Evolutionary conservation across 192 early-diverging fungal species (phyloP), one percentile per base, ranked within the genome.

Genomic region (Physocladia obscura): DNA sequence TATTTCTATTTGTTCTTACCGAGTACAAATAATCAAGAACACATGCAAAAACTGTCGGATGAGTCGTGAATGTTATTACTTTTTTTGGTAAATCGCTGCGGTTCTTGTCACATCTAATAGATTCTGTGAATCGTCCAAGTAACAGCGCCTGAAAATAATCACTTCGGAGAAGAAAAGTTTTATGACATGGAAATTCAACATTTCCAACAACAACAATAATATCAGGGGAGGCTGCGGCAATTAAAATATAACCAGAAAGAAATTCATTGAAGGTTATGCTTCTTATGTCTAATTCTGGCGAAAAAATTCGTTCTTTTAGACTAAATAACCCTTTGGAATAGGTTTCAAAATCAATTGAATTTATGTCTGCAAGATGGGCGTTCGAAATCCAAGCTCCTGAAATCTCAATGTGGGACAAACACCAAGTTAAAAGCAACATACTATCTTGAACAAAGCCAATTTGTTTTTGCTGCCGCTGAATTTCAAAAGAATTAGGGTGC

Each of bases 21-120:
- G 81, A 76, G 50, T 85, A 85, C 40, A 85, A 61, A 69, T 67
- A 83, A 37, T 85, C 77, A 1, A 79, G 48, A 3, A 83, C 68
- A n/a, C 71, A 68, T 17, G 37, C 32, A 50, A 80, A 74, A 15
- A 76, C 64, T 35, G 37, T 26, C 15, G 69, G 63, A 24, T 74
- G 49, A 38, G 34, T 62, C 17, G 29, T 48, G 37, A 37, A 67
- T 47, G 40, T 67, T 54, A 49, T 57, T 40, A 32, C 17, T 5
- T 21, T 30, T 29, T 31, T 11, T 19, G 5, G 19, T 55, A 11
- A 13, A 22, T 22, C n/a, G n/a, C n/a, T n/a, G n/a, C n/a, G 11
- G n/a, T 54, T 13, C 62, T 30, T 44, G 70, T 15, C 24, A 3
- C 26, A 44, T 35, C 21, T 11, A n/a, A n/a, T n/a, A n/a, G 76